These are phyloP conservation scores for Fusarium tjaetaba DNA, from an alignment of 2,329 filamentous ascomycete genomes.

Conservation along the genomic window DNA sequence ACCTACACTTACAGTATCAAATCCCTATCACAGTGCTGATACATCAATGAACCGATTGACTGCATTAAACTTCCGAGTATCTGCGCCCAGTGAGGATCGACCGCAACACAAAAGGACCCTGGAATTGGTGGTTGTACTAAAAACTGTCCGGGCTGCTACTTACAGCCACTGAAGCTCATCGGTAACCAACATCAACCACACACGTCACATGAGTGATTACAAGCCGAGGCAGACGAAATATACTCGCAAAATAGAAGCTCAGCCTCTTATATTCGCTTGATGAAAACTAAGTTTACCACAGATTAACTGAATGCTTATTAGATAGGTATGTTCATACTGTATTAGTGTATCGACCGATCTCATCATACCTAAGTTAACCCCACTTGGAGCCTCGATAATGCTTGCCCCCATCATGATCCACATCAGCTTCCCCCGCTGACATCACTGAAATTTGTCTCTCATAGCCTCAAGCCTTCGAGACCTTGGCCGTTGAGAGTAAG, in stretches of 20 bases:
- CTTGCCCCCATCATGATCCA: slow-evolving; percentile 14
- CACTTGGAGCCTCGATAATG: slow-evolving; percentile 24
- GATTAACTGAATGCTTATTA: neutral
- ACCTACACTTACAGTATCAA: neutral
- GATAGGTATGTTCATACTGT: neutral
- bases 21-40: neutral
- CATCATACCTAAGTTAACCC: neutral
- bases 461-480: neutral
- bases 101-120: slow-evolving; percentile 21
- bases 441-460: slow-evolving; percentile 5
- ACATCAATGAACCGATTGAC: neutral
- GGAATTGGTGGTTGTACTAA: slow-evolving; percentile 2
- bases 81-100: neutral
- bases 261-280: neutral
- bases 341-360: neutral
- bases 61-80: slow-evolving; percentile 9
- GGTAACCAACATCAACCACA: neutral
- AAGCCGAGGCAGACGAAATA: slow-evolving; percentile 11
- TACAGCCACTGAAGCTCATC: neutral
- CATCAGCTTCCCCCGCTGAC: slow-evolving; percentile 25
- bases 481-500: neutral
- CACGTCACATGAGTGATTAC: slow-evolving; percentile 13
- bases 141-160: neutral
- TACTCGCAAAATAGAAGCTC: neutral
- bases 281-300: neutral